Evolutionary conservation across 2,329 filamentous ascomycete species (phyloP).

Genomic region (Mariannaea elegans): DNA sequence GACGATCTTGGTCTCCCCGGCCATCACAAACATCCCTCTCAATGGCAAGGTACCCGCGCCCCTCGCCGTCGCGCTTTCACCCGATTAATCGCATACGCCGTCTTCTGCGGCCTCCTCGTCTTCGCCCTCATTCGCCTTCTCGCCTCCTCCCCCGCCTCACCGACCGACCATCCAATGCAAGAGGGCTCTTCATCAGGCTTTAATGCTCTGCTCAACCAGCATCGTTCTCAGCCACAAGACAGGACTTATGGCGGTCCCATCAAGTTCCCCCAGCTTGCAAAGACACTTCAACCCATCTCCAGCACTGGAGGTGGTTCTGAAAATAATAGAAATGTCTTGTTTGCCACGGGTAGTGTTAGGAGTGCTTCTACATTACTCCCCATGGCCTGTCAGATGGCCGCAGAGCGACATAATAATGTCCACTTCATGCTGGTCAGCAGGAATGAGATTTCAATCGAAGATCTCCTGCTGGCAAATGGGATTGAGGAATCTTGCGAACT

Average conservation of each 20-base stretch:
- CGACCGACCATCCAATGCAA: slow-evolving; percentile 10
- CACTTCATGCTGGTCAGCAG: slow-evolving; percentile 84
- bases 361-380: slow-evolving; percentile 79
- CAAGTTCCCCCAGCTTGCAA: slow-evolving; percentile 71
- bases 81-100: slow-evolving; percentile 58
- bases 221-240: slow-evolving; percentile 31
- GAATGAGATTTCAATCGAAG: slow-evolving; percentile 72
- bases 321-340: slow-evolving; percentile 77
- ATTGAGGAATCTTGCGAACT: slow-evolving; percentile 76
- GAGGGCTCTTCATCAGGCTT: slow-evolving; percentile 6
- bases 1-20: slow-evolving; percentile 56
- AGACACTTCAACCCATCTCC: slow-evolving; percentile 68
- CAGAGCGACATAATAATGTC: slow-evolving; percentile 73
- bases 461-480: slow-evolving; percentile 80
- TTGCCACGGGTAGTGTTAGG: slow-evolving; percentile 77
- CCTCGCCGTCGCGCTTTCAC: slow-evolving; percentile 63
- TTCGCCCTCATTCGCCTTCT: slow-evolving; percentile 47
- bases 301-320: slow-evolving; percentile 60
- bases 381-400: slow-evolving; percentile 87
- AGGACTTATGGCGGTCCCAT: slow-evolving; percentile 74
- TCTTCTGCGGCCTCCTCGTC: slow-evolving; percentile 64
- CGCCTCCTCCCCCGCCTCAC: slow-evolving; percentile 54
- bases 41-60: slow-evolving; percentile 53
- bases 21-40: slow-evolving; percentile 39
- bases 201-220: slow-evolving; percentile 15